phyloP scores from a whole-genome alignment of 768 basidiomycete genomes.

The Kwoniella mangroviensis region DNA sequence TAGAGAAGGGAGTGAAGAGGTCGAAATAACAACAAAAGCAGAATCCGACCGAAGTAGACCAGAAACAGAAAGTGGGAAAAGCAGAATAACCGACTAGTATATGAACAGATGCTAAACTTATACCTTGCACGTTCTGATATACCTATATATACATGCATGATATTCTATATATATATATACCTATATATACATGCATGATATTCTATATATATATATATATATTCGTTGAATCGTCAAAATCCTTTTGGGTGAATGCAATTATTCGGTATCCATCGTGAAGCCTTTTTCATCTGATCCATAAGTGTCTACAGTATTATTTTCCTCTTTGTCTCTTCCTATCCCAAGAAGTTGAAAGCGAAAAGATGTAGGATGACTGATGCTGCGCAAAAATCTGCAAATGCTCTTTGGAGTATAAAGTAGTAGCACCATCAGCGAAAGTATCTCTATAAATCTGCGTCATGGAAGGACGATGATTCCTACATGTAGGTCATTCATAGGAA shows the following conservation, averaged over 20 bases:
- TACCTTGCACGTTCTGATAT: constrained; percentile 3
- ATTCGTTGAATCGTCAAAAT: background rate
- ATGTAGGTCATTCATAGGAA: background rate
- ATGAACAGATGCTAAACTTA: no score
- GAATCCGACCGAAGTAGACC: background rate
- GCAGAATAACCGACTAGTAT: background rate
- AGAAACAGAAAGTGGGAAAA: background rate
- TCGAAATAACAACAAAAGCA: constrained; percentile 9
- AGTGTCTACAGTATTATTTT: no score
- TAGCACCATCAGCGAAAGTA: background rate
- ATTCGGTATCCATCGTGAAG: no score
- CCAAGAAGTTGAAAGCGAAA: constrained; percentile 98
- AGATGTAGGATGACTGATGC: constrained; percentile 97
- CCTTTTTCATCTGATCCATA: no score
- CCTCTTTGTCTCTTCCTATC: constrained; percentile 60
- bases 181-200: constrained; percentile 10
- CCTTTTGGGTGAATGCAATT: background rate
- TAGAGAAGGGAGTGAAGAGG: constrained; percentile 45
- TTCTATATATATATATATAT: background rate
- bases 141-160: constrained; percentile 11
- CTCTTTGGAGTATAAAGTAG: constrained; percentile 62
- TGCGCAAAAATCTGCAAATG: constrained; percentile 93
- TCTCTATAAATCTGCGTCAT: background rate
- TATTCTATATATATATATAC: background rate
- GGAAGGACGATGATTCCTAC: background rate